These are phyloP conservation scores for Crithidia acanthocephali DNA, from an alignment of 208 protist genomes.

Conservation along the genomic window DNA sequence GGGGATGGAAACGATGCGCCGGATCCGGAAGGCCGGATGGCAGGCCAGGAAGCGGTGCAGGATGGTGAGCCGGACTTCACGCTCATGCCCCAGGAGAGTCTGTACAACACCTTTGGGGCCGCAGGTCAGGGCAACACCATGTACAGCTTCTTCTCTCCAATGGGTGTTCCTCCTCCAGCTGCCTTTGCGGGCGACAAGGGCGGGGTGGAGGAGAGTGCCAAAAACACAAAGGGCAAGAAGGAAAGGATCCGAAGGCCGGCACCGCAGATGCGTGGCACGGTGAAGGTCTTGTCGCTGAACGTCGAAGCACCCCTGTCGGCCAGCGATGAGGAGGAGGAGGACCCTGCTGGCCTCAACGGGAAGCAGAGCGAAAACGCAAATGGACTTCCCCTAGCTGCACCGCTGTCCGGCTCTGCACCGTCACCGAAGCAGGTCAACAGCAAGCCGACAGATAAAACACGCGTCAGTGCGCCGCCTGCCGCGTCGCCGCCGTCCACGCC, in stretches of 20 bases:
- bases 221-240: background rate
- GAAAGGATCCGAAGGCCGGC: background rate
- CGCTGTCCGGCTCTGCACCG: background rate
- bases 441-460: background rate
- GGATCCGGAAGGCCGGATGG: too few species aligned
- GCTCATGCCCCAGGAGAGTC: background rate
- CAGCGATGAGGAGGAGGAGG: background rate
- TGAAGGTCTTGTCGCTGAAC: background rate
- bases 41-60: too few species aligned
- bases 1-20: background rate
- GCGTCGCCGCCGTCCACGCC: too few species aligned
- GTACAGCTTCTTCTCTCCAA: conserved; percentile 6
- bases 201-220: background rate
- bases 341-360: too few species aligned
- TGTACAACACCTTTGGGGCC: background rate
- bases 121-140: background rate
- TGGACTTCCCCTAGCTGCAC: background rate
- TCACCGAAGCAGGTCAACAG: background rate
- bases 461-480: background rate
- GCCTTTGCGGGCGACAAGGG: background rate
- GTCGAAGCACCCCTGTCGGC: background rate
- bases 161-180: too few species aligned
- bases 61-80: too few species aligned
- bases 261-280: background rate
- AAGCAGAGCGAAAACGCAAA: too few species aligned